Base-by-base conservation (phyloP, 1,284 basidiomycete genomes). In the Tilletia caries region DNA sequence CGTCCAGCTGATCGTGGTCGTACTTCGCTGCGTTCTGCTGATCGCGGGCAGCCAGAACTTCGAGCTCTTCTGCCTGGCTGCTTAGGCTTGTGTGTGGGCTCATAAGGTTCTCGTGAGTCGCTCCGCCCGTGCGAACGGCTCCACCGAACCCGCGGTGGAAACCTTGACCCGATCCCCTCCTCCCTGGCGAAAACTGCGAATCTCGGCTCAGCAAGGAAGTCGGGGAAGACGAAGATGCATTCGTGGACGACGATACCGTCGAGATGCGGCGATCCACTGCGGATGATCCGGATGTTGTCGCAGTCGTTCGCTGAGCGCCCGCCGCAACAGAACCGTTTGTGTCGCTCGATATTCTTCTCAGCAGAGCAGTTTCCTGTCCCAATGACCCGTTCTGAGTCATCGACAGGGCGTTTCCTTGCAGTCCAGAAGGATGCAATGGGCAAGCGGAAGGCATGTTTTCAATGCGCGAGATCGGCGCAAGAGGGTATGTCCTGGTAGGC, bases 381-480 rank as follows among this genome's bases (percentile, higher is more conserved):
- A 41, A 15, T 10, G 37, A 41, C 10, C 37, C 37, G 37, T n/a
- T n/a, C n/a, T n/a, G n/a, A n/a, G n/a, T n/a, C n/a, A n/a, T n/a
- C n/a, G n/a, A n/a, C n/a, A 41, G 10, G 37, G 37, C 37, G 37
- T 41, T 6, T n/a, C n/a, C n/a, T 10, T 6, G 37, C 8, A 41
- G 37, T 10, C 37, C 37, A 6, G 37, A 41, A 41, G 37, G 8
- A 41, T 62, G 29, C 3, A 34, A 6, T 13, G 13, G 29, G 32
- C 58, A 62, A 5, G 58, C 15, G n/a, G 13, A 62, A 13, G 32
- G 32, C 58, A 62, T 32, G 33, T 15, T 62, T 62, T 82, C 81
- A 44, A 82, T 77, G 43, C 81, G 79, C 4, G 81, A 81, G 48
- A 82, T 82, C 20, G 81, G 81, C 1, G 81, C 75, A 10, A 82